Percentiles rank a stretch among this genome's conserved stretches.
phyloP scores from a whole-genome alignment of 176 grass and related monocot species.

The Eragrostis nindensis region DNA sequence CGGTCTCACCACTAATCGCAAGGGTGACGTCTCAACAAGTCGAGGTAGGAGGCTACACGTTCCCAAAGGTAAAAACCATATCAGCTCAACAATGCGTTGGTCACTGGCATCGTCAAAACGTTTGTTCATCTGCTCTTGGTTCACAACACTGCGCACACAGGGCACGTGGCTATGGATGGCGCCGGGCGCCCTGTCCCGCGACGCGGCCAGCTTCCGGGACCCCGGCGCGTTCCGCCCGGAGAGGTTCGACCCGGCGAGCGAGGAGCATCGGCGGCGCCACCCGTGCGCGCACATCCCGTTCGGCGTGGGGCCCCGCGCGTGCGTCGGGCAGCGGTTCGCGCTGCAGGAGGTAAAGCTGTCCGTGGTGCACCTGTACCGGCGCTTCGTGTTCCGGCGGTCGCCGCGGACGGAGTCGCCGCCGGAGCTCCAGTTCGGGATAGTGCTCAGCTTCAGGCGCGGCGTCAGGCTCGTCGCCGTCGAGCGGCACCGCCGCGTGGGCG shows the following conservation, averaged over 20 bases:
- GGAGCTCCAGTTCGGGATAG: constrained; percentile 80
- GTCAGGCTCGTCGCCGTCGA: constrained; percentile 56
- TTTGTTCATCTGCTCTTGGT: neutral
- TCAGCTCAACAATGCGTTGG: too few species aligned
- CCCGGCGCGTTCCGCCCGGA: constrained; percentile 63
- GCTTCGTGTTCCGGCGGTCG: constrained; percentile 69
- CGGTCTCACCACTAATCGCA: constrained; percentile 68
- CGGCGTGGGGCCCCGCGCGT: constrained; percentile 76
- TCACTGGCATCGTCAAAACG: neutral
- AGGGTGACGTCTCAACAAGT: constrained; percentile 64
- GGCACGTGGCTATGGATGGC: constrained; percentile 90
- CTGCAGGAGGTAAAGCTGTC: constrained; percentile 85
- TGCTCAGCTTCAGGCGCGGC: constrained; percentile 71
- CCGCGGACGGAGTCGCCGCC: constrained; percentile 70
- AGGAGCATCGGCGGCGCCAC: constrained; percentile 70
- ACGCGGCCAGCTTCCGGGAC: constrained; percentile 67
- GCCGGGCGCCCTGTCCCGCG: constrained; percentile 64
- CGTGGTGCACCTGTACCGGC: constrained; percentile 64
- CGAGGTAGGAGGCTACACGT: constrained; percentile 54
- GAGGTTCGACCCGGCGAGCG: constrained; percentile 58
- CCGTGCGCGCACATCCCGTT: constrained; percentile 84
- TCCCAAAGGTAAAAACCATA: constrained; percentile 56
- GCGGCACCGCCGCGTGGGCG: too few species aligned
- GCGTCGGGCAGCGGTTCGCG: constrained; percentile 82
- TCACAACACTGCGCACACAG: neutral